Conservation (phyloP, 2,329 filamentous ascomycete genomes). For the Aspergillus tubingensis region DNA sequence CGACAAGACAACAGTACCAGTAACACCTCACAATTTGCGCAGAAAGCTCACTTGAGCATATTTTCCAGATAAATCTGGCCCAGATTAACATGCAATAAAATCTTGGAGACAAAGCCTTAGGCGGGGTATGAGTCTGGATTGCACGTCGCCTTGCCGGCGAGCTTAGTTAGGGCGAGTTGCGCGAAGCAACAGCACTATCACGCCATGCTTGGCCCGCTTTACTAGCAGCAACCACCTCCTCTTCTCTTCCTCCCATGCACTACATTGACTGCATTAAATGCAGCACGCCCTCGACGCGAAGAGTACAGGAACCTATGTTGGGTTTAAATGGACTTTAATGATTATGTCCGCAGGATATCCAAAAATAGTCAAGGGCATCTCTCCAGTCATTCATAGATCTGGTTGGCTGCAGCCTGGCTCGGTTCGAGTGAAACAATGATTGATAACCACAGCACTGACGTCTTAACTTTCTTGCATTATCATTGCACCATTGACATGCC, state of each 20-base stretch:
- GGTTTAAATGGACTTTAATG: background rate
- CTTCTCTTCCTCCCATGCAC: background rate
- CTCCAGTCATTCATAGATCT: background rate
- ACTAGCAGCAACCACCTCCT: background rate
- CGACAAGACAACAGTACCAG: too few species aligned
- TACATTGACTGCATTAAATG: background rate
- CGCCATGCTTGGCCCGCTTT: conserved; percentile 27
- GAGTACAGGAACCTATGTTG: background rate
- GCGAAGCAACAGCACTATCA: conserved; percentile 23
- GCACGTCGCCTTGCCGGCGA: background rate
- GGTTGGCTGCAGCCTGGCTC: background rate
- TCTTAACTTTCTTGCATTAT: background rate
- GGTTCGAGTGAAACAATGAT: background rate
- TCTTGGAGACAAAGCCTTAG: background rate
- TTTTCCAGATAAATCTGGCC: too few species aligned
- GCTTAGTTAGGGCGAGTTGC: conserved; percentile 10
- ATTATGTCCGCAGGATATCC: background rate
- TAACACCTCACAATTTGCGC: too few species aligned
- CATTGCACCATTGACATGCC: background rate
- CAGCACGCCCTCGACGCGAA: background rate
- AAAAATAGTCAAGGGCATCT: background rate
- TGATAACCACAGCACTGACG: background rate
- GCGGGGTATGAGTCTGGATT: background rate
- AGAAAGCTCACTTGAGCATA: too few species aligned
- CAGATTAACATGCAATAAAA: background rate